A percentile compares a stretch with the other conserved stretches of the same genome.
These are phyloP conservation scores for Antitrichia curtipendula DNA, from an alignment of 225 moss, liverwort and hornwort genomes.

Conservation along the genomic window DNA sequence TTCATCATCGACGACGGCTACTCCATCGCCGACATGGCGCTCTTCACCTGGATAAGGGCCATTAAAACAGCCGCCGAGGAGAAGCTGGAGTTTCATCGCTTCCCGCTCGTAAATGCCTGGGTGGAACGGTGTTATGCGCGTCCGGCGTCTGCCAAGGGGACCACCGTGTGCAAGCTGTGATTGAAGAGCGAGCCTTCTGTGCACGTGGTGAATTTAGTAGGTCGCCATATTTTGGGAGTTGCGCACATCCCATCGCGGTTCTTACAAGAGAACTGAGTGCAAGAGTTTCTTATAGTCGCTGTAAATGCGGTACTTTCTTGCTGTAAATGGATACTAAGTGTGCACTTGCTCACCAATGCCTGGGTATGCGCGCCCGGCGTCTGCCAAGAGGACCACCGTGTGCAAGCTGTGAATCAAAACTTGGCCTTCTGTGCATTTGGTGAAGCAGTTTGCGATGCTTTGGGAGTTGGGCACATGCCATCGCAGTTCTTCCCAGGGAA, in stretches of 20 bases:
- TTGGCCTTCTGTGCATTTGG: neutral
- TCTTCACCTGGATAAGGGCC: slow-evolving; percentile 11
- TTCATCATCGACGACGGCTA: slow-evolving; percentile 32
- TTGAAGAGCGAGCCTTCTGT: neutral
- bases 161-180: slow-evolving; percentile 8
- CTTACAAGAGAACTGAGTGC: neutral
- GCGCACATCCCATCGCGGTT: neutral
- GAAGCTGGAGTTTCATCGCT: slow-evolving; percentile 8
- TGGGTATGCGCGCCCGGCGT: neutral
- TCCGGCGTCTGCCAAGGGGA: slow-evolving; percentile 21
- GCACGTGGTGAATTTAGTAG: neutral
- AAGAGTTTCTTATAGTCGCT: neutral
- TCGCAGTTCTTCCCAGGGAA: neutral
- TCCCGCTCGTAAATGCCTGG: slow-evolving; percentile 8
- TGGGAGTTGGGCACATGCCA: neutral
- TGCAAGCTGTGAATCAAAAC: neutral
- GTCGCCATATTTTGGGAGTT: neutral
- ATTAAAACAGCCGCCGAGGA: neutral
- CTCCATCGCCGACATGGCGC: slow-evolving; percentile 41
- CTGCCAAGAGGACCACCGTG: neutral
- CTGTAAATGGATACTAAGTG: too few species aligned
- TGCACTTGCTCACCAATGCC: neutral
- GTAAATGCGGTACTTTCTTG: neutral
- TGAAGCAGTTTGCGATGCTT: neutral
- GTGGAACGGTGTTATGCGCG: slow-evolving; percentile 14